These are phyloP conservation scores for Podaxis pistillaris DNA, from an alignment of 768 basidiomycete genomes.

Conservation along the genomic window DNA sequence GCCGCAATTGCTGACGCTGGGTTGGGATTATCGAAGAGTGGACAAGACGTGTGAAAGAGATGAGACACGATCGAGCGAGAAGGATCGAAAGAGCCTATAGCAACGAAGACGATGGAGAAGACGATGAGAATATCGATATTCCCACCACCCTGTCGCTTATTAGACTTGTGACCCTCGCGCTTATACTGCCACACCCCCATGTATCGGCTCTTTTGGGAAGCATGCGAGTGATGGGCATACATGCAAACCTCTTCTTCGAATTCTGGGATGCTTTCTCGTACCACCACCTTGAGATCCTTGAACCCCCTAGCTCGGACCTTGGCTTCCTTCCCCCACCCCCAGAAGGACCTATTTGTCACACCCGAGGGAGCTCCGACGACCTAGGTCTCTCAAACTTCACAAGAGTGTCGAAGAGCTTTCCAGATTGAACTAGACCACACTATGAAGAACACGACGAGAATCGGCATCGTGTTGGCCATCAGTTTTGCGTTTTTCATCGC, in stretches of 20 bases:
- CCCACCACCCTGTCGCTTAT: background rate
- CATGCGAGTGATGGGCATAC: background rate
- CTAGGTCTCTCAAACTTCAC: background rate
- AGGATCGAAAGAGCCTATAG: background rate
- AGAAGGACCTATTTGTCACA: background rate
- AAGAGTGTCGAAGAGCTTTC: background rate
- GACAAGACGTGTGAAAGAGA: background rate
- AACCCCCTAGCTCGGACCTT: background rate
- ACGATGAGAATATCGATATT: background rate
- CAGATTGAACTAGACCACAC: background rate
- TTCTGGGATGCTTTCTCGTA: background rate
- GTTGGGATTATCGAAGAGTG: background rate
- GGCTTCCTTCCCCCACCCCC: background rate
- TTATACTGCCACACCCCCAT: background rate
- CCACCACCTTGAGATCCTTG: background rate
- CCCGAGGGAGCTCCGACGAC: background rate
- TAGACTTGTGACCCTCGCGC: background rate
- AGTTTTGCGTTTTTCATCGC: slow-evolving; percentile 48
- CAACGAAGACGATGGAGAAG: background rate
- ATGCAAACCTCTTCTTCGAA: background rate
- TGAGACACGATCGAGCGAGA: slow-evolving; percentile 1
- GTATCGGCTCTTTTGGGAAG: background rate
- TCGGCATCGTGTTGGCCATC: slow-evolving; percentile 45
- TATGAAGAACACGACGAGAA: slow-evolving; percentile 49
- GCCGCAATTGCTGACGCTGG: background rate